Conservation (phyloP, 257 asterid species). For the Gardenia jasminoides region DNA sequence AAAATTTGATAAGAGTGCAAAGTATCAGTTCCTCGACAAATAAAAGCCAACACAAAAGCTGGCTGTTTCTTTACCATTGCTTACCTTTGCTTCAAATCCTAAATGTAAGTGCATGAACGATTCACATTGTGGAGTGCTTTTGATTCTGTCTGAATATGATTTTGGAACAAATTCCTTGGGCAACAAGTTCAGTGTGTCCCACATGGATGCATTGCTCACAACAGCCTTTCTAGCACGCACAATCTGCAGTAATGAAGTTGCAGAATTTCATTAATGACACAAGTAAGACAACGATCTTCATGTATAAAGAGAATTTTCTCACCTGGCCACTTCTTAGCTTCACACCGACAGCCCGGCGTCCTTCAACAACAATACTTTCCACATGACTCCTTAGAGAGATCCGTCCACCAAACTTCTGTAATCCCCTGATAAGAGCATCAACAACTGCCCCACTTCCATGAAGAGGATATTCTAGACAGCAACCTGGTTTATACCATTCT, state of each 20-base stretch:
- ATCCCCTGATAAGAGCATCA: slow-evolving; percentile 84
- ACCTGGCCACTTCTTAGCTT: slow-evolving; percentile 88
- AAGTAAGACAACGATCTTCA: neutral
- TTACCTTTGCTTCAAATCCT: slow-evolving; percentile 84
- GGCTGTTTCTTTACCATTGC: neutral
- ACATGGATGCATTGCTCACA: slow-evolving; percentile 96
- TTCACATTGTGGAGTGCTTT: slow-evolving; percentile 83
- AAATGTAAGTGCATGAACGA: slow-evolving; percentile 98
- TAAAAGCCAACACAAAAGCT: neutral
- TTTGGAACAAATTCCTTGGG: slow-evolving; percentile 69
- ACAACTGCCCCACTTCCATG: slow-evolving; percentile 86
- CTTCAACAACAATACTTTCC: slow-evolving; percentile 72
- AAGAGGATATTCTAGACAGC: slow-evolving; percentile 85
- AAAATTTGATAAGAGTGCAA: neutral
- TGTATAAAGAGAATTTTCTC: slow-evolving; percentile 28
- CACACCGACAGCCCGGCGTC: slow-evolving; percentile 88
- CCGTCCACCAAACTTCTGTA: slow-evolving; percentile 80
- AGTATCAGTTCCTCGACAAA: neutral
- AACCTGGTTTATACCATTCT: slow-evolving; percentile 96
- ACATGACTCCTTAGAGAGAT: slow-evolving; percentile 86
- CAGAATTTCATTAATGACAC: neutral
- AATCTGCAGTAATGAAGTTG: slow-evolving; percentile 47
- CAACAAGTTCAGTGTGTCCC: slow-evolving; percentile 81
- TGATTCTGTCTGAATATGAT: slow-evolving; percentile 53
- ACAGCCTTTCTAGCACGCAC: slow-evolving; percentile 86